Evolutionary conservation across 2,329 filamentous ascomycete genomes (phyloP), one percentile per base, ranked within the genome.

Genomic region (Clathrospora elynae): DNA sequence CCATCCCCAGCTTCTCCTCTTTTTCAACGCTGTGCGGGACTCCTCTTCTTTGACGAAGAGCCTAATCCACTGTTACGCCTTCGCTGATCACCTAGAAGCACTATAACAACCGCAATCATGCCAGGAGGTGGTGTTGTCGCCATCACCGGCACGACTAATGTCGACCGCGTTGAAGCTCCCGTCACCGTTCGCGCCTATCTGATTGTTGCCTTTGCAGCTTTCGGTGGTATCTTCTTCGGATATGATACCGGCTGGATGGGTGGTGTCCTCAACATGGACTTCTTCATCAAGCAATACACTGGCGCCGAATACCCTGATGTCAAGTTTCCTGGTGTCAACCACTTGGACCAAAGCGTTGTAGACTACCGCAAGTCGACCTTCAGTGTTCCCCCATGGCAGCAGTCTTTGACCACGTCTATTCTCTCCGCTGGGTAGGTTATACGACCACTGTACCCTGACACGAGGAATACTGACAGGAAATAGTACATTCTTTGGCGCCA

Each of bases 181-280:
- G 73, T 77, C 33, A 77, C 74, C 12, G 59, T 72, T 48, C 73
- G 73, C 49, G 73, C 74, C 46, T 75, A 74, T 57, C 57, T 74
- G 39, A 71, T 77, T 38, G 73, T 74, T 65, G 73, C 72, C 22
- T 77, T 77, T 46, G 75, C 74, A 30, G 72, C 75, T 16, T 76
- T 77, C 51, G 75, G 75, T 57, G 75, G 75, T 61, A 53, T 51
- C 34, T 87, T 88, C 79, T 87, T 89, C 72, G 86, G 87, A 43
- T 90, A 88, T 71, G 87, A 90, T 65, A 87, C 86, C 28, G 87
- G 87, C 62, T 88, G 86, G 75, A 87, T 88, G 77, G 84, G 83
- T 67, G 83, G 83, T 72, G 82, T 85, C 56, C 73, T 80, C 20
- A 79, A 57, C 28, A 71, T 71, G 70, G 55, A 61, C 46, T 70